Base-by-base conservation (phyloP, 1,284 basidiomycete species). In the Schizophyllum amplum region DNA sequence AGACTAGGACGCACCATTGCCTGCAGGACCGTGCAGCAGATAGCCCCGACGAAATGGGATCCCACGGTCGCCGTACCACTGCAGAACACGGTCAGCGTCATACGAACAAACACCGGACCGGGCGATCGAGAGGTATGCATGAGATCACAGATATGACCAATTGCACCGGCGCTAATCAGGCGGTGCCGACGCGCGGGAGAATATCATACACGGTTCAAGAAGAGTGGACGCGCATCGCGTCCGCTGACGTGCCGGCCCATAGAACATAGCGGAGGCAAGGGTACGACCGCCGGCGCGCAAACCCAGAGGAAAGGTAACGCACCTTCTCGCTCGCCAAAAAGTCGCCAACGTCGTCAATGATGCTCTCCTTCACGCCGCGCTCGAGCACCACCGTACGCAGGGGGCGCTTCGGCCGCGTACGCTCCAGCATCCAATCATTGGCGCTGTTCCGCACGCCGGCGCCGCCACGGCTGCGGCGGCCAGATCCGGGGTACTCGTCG, bases 1-100 rank as follows among this genome's bases (percentile, higher is more conserved):
- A n/a, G n/a, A n/a, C n/a, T n/a, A n/a, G n/a, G n/a, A 33, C 22
- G 24, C 6, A 53, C 23, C 33, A 9, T 42, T 42, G 46, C 84
- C 84, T 13, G 84, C 81, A 27, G 83, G 79, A 62, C 90, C 91
- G 64, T 92, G 84, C 22, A 92, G 76, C 51, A 94, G 80, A 68
- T 92, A 93, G 1, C 91, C 90, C 57, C 89, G 80, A 54, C 90
- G 85, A 80, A 90, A 92, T 22, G 90, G 90, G 62, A 92, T 91
- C 48, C 82, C 82, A 63, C 82, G 78, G 64, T 84, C 82, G 25
- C 81, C 81, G 60, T 84, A 84, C 82, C 82, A 84, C 80, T 83
- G 54, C 23, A 52, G 46, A 57, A 27, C 46, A n/a, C 6, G 11
- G 33, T 59, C 24, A 56, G 57, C 11, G 17, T 57, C 24, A 4